These are phyloP conservation scores for Agaricus subrufescens DNA, from an alignment of 768 basidiomycete genomes.

Conservation along the genomic window DNA sequence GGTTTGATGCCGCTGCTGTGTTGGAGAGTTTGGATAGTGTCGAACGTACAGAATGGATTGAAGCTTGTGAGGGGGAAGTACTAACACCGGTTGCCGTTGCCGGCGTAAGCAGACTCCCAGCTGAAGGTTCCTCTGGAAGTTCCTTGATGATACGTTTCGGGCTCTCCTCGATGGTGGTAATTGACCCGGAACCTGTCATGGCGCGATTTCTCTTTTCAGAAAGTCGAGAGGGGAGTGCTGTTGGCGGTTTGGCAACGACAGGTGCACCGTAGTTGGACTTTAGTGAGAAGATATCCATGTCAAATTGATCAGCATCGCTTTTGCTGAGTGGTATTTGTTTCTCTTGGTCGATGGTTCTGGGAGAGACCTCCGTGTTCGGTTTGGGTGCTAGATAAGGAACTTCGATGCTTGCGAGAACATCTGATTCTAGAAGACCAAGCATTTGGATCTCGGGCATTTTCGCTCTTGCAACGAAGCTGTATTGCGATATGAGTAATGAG, in stretches of 20 bases:
- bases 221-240: constrained; percentile 38
- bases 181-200: constrained; percentile 38
- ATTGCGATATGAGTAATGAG: constrained; percentile 2
- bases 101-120: constrained; percentile 14
- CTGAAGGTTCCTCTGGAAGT: constrained; percentile 43
- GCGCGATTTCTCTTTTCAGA: constrained; percentile 44
- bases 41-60: constrained; percentile 55
- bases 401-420: constrained; percentile 84
- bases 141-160: constrained; percentile 46
- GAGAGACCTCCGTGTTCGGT: constrained; percentile 23
- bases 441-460: constrained; percentile 97
- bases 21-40: constrained; percentile 26
- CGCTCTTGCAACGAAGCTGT: constrained; percentile 88
- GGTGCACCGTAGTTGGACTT: constrained; percentile 32
- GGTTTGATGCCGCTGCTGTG: constrained; percentile 14
- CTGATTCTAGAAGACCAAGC: constrained; percentile 88
- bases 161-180: constrained; percentile 70
- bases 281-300: constrained; percentile 61
- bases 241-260: constrained; percentile 17
- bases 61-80: constrained; percentile 63
- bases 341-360: constrained; percentile 16
- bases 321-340: constrained; percentile 36
- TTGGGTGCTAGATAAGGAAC: constrained; percentile 69
- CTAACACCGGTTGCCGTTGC: constrained; percentile 34
- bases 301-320: constrained; percentile 68